Conservation (phyloP, 1,284 basidiomycete species). For the Puccinia sorghi region DNA sequence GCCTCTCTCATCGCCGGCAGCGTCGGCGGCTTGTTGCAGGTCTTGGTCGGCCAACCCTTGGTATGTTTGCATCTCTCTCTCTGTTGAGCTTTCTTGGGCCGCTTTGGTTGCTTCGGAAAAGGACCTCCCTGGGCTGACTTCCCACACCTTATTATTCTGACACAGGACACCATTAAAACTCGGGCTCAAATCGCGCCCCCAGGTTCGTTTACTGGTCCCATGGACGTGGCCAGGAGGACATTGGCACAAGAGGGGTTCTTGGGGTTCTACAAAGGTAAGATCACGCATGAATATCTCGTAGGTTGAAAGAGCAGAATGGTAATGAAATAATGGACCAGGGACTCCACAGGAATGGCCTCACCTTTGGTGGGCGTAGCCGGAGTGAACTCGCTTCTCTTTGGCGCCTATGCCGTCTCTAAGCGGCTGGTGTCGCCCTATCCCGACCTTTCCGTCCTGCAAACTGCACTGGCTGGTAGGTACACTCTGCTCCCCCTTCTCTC, state of each 20-base stretch:
- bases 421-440: conserved; percentile 84
- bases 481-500: neutral
- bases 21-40: conserved; percentile 72
- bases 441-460: conserved; percentile 74
- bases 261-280: conserved; percentile 80
- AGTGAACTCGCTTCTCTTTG: conserved; percentile 92
- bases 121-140: neutral
- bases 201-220: conserved; percentile 75
- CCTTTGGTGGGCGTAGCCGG: conserved; percentile 92
- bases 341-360: conserved; percentile 73
- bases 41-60: conserved; percentile 76
- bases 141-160: too few species aligned
- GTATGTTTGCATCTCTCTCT: conserved; percentile 53
- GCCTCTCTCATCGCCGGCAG: conserved; percentile 69
- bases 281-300: conserved; percentile 1
- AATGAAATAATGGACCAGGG: conserved; percentile 1
- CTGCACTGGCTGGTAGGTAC: conserved; percentile 79
- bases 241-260: conserved; percentile 82
- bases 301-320: neutral
- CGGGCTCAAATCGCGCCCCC: conserved; percentile 62
- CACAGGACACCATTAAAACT: conserved; percentile 59
- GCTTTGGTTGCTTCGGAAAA: too few species aligned
- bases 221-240: conserved; percentile 76
- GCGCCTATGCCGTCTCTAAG: conserved; percentile 78
- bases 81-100: too few species aligned